These are phyloP conservation scores for Ganoderma meredithae DNA, from an alignment of 1,284 basidiomycete genomes.

Conservation along the genomic window DNA sequence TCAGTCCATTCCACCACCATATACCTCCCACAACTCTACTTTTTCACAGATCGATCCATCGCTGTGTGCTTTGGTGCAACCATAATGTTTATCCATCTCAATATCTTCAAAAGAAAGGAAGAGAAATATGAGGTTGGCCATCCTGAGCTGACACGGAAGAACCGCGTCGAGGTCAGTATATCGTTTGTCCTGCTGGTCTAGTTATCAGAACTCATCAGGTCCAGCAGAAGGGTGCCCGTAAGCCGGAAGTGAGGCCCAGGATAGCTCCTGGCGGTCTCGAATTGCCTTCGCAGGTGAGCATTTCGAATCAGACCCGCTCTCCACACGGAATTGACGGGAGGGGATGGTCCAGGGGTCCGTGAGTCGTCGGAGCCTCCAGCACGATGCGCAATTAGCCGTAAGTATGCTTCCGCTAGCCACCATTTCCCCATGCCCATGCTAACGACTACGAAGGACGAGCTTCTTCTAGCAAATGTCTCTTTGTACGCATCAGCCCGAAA, in stretches of 20 bases:
- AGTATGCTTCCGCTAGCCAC: neutral
- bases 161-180: conserved; percentile 21
- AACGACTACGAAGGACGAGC: neutral
- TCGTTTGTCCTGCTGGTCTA: neutral
- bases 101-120: conserved; percentile 26
- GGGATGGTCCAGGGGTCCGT: neutral
- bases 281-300: neutral
- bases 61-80: conserved; percentile 15
- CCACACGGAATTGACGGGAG: neutral
- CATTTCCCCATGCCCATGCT: neutral
- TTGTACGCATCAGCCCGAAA: neutral
- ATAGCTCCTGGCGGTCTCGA: neutral
- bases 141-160: conserved; percentile 10
- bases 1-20: neutral
- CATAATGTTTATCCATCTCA: conserved; percentile 21
- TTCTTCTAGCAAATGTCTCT: neutral
- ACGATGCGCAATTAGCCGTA: neutral
- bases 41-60: neutral
- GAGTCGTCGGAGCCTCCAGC: neutral
- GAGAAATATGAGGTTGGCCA: conserved; percentile 4
- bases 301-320: neutral
- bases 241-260: neutral
- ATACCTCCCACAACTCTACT: neutral
- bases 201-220: neutral
- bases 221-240: conserved; percentile 13